A percentile compares a stretch with the other conserved stretches of the same genome.
These are phyloP conservation scores for Zygosaccharomyces sapae DNA, from an alignment of 1,139 yeast genomes.

Conservation along the genomic window DNA sequence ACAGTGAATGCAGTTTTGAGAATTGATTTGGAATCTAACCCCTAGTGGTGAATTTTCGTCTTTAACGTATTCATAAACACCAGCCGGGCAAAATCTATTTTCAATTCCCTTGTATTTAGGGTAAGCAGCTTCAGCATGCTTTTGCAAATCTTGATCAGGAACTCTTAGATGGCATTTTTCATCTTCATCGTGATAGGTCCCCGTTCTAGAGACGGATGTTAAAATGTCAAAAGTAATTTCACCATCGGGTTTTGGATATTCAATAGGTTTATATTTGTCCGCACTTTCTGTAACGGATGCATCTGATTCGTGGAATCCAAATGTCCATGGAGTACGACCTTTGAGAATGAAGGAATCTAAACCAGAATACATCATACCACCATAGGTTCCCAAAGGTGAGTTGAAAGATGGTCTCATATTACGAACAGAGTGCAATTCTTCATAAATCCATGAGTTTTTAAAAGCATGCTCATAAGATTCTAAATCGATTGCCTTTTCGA, in stretches of 20 bases:
- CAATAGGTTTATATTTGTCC: slow-evolving; percentile 58
- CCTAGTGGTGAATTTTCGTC: slow-evolving; percentile 58
- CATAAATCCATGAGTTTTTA: slow-evolving; percentile 75
- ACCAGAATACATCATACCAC: slow-evolving; percentile 83
- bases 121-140: slow-evolving; percentile 65
- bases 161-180: slow-evolving; percentile 85
- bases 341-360: slow-evolving; percentile 70
- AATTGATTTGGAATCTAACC: slow-evolving; percentile 83
- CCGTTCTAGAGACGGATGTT: slow-evolving; percentile 92
- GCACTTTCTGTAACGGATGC: slow-evolving; percentile 70
- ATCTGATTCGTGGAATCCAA: slow-evolving; percentile 67
- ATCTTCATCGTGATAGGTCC: slow-evolving; percentile 92
- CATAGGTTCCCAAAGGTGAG: slow-evolving; percentile 59
- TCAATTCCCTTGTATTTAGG: slow-evolving; percentile 83
- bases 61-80: slow-evolving; percentile 88
- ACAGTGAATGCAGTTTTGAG: slow-evolving; percentile 97
- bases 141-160: slow-evolving; percentile 62
- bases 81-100: slow-evolving; percentile 94
- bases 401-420: slow-evolving; percentile 90
- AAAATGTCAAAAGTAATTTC: slow-evolving; percentile 81
- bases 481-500: slow-evolving; percentile 48
- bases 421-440: slow-evolving; percentile 77
- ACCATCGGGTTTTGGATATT: slow-evolving; percentile 93
- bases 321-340: slow-evolving; percentile 87
- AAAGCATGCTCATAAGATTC: slow-evolving; percentile 58